Evolutionary conservation across 148 eudicot genomes (phyloP), one percentile per base, ranked within the genome.

Genomic region (Nyssa sinensis): DNA sequence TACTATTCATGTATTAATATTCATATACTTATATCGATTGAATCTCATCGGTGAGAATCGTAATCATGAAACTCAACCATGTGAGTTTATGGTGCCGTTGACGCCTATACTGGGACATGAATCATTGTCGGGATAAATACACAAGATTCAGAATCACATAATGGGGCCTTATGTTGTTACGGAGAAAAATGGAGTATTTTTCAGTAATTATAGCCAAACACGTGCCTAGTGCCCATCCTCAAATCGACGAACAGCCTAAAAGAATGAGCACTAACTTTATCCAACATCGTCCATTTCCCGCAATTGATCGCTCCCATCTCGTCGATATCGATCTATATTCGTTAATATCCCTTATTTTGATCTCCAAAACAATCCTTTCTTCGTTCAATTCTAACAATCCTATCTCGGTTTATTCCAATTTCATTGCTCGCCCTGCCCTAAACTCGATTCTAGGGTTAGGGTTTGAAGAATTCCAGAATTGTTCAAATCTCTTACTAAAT

Each of bases 371-470:
- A 11, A 37, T 0, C 6, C 17, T 37, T 28, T 27, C 16, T 60
- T 34, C 27, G 33, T 59, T 39, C 66, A 19, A 72, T 61, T 72
- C 57, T 1, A 4, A 58, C 32, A 10, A 23, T 71, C n/a, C 51
- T 12, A 23, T 39, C 65, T 72, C 66, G 27, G 37, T 61, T 11
- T 55, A 61, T 72, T 66, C 55, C 27, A 25, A 31, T 60, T 72
- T 72, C 27, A 27, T 17, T 25, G 12, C 34, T 60, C 33, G 3
- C 17, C 10, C 25, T 37, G 66, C 4, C 5, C 25, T 37, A 23
- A 7, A 60, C 28, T 21, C 9, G 7, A 4, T 23, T 71, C 66
- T 60, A 37, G 74, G 74, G 66, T 72, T 72, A 60, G 66, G 74
- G 74, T 72, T 72, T 35, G 27, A 51, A 27, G 23, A 27, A 17